Percentiles rank a stretch among this genome's conserved stretches.
phyloP scores from a whole-genome alignment of 139 green algal genomes.

The Chlorella vulgaris region DNA sequence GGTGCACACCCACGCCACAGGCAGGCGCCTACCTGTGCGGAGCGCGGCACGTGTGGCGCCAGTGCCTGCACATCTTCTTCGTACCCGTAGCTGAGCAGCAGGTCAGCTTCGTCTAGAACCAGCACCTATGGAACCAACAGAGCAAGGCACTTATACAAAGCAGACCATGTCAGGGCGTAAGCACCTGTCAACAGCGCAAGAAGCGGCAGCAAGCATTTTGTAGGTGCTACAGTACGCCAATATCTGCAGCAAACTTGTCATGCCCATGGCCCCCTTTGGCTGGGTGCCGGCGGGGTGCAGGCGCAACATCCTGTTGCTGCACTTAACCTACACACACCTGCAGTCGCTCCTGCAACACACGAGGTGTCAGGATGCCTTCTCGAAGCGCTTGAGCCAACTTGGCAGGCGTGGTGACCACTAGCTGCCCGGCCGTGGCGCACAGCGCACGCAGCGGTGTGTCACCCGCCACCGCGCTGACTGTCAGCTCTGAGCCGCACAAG shows the following conservation, averaged over 20 bases:
- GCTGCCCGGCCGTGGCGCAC: conserved; percentile 59
- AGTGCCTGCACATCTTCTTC: conserved; percentile 83
- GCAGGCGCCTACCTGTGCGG: neutral
- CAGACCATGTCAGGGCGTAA: too few species aligned
- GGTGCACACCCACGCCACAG: neutral
- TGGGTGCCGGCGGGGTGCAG: neutral
- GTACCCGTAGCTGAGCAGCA: conserved; percentile 94
- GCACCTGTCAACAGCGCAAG: too few species aligned
- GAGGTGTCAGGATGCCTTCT: conserved; percentile 55
- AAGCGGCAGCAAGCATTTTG: too few species aligned
- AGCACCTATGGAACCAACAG: conserved; percentile 60
- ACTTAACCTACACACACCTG: conserved; percentile 29
- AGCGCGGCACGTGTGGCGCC: conserved; percentile 44
- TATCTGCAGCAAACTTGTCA: neutral
- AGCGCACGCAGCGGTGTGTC: conserved; percentile 42
- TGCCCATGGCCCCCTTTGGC: neutral
- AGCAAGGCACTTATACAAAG: too few species aligned
- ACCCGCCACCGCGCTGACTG: conserved; percentile 37
- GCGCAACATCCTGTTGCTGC: neutral
- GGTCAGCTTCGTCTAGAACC: conserved; percentile 95
- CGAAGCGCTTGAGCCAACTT: conserved; percentile 55
- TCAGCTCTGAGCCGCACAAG: conserved; percentile 43
- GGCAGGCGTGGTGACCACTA: conserved; percentile 87
- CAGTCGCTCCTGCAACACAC: conserved; percentile 45
- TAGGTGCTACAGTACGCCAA: too few species aligned